Evolutionary conservation across 2,329 filamentous ascomycete genomes (phyloP).

Genomic region (Calonectria hawksworthii): DNA sequence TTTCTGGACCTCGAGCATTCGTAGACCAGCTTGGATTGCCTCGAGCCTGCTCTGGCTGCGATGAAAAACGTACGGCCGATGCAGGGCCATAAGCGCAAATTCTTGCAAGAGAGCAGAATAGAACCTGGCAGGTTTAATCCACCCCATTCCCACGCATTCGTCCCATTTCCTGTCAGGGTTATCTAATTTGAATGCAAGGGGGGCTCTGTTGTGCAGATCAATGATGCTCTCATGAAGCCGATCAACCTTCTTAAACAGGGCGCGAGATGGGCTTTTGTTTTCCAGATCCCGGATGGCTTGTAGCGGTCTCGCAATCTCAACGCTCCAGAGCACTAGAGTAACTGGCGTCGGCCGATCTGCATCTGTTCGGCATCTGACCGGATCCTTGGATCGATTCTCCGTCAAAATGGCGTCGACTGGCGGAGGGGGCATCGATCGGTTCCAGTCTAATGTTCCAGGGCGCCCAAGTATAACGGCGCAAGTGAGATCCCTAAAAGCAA

Average conservation of each 20-base stretch:
- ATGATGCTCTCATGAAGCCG: slow-evolving; percentile 65
- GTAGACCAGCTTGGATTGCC: slow-evolving; percentile 68
- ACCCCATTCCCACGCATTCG: slow-evolving; percentile 63
- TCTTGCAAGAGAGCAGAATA: slow-evolving; percentile 63
- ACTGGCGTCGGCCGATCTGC: slow-evolving; percentile 70
- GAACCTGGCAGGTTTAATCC: slow-evolving; percentile 63
- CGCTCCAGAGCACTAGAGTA: slow-evolving; percentile 66
- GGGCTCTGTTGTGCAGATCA: slow-evolving; percentile 62
- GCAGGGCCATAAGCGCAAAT: slow-evolving; percentile 71
- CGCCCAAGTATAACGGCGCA: slow-evolving; percentile 67
- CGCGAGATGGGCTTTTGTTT: slow-evolving; percentile 67
- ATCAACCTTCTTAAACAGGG: slow-evolving; percentile 68
- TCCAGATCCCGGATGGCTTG: slow-evolving; percentile 69
- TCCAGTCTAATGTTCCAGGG: slow-evolving; percentile 68
- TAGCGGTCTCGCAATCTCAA: slow-evolving; percentile 62
- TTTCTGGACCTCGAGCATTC: slow-evolving; percentile 68
- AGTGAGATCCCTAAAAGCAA: slow-evolving; percentile 64
- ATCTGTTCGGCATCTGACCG: slow-evolving; percentile 62
- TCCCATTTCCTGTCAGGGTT: slow-evolving; percentile 72
- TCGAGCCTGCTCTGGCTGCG: slow-evolving; percentile 66
- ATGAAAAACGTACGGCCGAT: slow-evolving; percentile 74
- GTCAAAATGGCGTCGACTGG: slow-evolving; percentile 68
- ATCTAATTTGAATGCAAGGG: slow-evolving; percentile 66
- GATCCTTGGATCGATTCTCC: slow-evolving; percentile 60
- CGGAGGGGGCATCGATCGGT: slow-evolving; percentile 60